Percentiles rank a stretch among this genome's conserved stretches.
Evolutionary conservation across 1,284 basidiomycete genomes (phyloP).

Genomic region (Ganoderma leucocontextum): DNA sequence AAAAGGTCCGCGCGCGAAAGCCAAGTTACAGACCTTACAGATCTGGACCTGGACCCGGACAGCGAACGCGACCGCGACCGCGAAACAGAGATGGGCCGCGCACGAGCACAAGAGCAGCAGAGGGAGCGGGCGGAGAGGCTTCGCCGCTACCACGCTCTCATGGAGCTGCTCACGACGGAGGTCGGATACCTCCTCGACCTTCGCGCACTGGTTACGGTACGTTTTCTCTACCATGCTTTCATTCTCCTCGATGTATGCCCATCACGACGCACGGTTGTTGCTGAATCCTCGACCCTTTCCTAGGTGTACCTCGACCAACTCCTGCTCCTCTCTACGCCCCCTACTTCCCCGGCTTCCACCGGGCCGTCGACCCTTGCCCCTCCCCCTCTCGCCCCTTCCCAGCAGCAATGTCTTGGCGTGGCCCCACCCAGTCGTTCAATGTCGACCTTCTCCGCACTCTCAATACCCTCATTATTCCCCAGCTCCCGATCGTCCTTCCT

Average conservation of each 20-base stretch:
- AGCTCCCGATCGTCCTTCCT: slow-evolving; percentile 35
- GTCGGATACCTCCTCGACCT: slow-evolving; percentile 82
- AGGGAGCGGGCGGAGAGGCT: slow-evolving; percentile 29
- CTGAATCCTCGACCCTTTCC: background rate
- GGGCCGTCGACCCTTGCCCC: slow-evolving; percentile 32
- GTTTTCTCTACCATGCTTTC: slow-evolving; percentile 33
- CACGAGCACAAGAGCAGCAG: slow-evolving; percentile 22
- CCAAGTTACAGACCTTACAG: background rate
- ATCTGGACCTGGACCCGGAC: background rate
- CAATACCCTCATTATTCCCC: slow-evolving; percentile 38
- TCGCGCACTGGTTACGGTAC: slow-evolving; percentile 76
- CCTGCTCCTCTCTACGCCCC: slow-evolving; percentile 28
- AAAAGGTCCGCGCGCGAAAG: slow-evolving; percentile 11
- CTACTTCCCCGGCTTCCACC: slow-evolving; percentile 5
- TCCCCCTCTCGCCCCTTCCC: slow-evolving; percentile 19
- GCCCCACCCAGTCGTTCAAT: slow-evolving; percentile 22
- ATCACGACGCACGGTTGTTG: background rate
- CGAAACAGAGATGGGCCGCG: slow-evolving; percentile 21
- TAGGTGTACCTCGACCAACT: slow-evolving; percentile 48
- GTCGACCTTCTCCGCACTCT: slow-evolving; percentile 38
- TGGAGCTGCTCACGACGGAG: slow-evolving; percentile 87
- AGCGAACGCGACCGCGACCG: slow-evolving; percentile 8
- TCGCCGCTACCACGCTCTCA: slow-evolving; percentile 69
- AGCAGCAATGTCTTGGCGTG: slow-evolving; percentile 14
- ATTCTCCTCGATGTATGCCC: background rate